A percentile compares a stretch with the other conserved stretches of the same genome.
Evolutionary conservation across 176 grass and related monocot species (phyloP).

Genomic region (Tillandsia fasciculata): DNA sequence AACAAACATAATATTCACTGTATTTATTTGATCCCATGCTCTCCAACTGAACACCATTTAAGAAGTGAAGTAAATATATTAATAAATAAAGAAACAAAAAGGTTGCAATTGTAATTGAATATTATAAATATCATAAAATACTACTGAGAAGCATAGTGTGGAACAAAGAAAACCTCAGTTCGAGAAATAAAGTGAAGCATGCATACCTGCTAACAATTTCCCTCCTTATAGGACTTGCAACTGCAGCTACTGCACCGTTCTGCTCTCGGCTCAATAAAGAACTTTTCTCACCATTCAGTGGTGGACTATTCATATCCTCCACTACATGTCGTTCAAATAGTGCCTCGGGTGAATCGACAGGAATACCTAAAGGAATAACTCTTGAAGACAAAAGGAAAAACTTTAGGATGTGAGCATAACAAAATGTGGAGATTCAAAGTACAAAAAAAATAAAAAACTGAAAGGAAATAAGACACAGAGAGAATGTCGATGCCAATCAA

Average conservation of each 20-base stretch:
- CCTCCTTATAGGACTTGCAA: conserved; percentile 74
- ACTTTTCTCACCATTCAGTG: conserved; percentile 45
- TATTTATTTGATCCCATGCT: no score
- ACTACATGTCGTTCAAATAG: conserved; percentile 26
- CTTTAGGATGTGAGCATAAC: neutral
- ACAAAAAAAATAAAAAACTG: conserved; percentile 3
- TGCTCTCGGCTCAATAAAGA: conserved; percentile 27
- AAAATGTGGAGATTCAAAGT: neutral
- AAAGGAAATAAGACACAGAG: neutral
- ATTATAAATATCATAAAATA: neutral
- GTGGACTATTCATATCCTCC: conserved; percentile 31
- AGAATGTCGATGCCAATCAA: neutral
- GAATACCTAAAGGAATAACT: conserved; percentile 39
- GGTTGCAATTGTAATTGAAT: neutral
- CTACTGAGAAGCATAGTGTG: neutral
- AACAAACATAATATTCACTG: no score
- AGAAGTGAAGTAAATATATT: neutral
- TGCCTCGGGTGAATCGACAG: conserved; percentile 29
- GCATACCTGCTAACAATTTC: conserved; percentile 62
- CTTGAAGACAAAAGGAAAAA: conserved; percentile 35
- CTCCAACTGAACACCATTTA: no score
- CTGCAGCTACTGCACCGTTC: conserved; percentile 37
- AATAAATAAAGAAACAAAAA: neutral
- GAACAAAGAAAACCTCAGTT: neutral
- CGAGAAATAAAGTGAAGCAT: conserved; percentile 12